These are phyloP conservation scores for Tolypocladium pustulatum DNA, from an alignment of 2,329 filamentous ascomycete genomes.

Conservation along the genomic window DNA sequence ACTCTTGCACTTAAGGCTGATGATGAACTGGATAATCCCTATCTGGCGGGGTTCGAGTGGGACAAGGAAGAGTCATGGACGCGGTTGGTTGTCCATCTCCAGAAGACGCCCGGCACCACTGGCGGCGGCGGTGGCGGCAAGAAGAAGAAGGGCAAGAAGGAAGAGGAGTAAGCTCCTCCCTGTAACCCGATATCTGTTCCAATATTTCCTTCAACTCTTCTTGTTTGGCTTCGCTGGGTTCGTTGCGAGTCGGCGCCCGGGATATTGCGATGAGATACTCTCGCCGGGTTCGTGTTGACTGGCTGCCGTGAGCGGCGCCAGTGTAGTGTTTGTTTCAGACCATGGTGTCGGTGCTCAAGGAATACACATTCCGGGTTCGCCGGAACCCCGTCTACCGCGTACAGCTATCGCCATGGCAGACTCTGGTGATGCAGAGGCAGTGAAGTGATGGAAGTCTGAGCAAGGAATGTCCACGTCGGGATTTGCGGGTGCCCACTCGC, in stretches of 20 bases:
- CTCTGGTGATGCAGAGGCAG: neutral
- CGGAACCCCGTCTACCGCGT: neutral
- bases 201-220: constrained; percentile 26
- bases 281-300: constrained; percentile 19
- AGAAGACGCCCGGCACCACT: constrained; percentile 52
- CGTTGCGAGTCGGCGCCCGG: constrained; percentile 29
- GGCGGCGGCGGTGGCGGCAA: constrained; percentile 38
- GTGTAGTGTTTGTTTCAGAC: constrained; percentile 7
- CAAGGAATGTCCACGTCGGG: too few species aligned
- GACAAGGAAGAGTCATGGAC: constrained; percentile 89
- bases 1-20: constrained; percentile 50
- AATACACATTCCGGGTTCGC: neutral
- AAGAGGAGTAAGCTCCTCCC: constrained; percentile 25
- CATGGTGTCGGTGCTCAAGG: neutral
- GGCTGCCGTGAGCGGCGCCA: constrained; percentile 15
- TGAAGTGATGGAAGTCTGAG: too few species aligned
- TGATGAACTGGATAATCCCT: constrained; percentile 79
- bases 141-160: constrained; percentile 65
- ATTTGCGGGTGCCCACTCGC: too few species aligned
- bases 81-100: constrained; percentile 75
- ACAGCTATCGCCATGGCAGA: neutral
- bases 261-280: constrained; percentile 33
- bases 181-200: constrained; percentile 25
- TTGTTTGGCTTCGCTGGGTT: constrained; percentile 28
- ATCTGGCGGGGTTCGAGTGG: constrained; percentile 94